phyloP scores from a whole-genome alignment of 179 eudicot species.

The Pouteria campechiana region DNA sequence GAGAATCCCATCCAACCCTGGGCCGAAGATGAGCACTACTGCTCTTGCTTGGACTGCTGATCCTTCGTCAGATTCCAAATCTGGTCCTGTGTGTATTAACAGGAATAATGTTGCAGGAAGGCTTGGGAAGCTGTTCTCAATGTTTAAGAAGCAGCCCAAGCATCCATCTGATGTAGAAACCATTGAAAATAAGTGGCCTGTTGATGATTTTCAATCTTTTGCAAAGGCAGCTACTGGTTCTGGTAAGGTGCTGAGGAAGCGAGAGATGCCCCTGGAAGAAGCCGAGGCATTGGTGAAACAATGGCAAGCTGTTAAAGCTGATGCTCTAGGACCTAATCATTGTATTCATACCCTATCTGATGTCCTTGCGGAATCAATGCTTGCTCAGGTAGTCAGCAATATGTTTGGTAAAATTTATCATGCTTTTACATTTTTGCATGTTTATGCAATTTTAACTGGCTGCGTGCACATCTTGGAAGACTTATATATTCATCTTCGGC shows the following conservation, averaged over 20 bases:
- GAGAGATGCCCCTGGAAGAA: constrained; percentile 71
- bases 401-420: not conserved
- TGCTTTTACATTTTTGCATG: not conserved
- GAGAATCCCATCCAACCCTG: constrained; percentile 23
- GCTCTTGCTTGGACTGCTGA: constrained; percentile 15
- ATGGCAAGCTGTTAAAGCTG: constrained; percentile 93
- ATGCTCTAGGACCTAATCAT: constrained; percentile 90
- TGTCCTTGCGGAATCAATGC: constrained; percentile 86
- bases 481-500: constrained; percentile 5
- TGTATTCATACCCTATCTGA: constrained; percentile 48
- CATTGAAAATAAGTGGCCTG: constrained; percentile 11
- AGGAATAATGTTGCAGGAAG: constrained; percentile 16
- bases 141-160: constrained; percentile 14
- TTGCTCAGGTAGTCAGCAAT: constrained; percentile 58
- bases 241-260: constrained; percentile 17
- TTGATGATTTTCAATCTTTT: constrained; percentile 26
- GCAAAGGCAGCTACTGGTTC: constrained; percentile 39
- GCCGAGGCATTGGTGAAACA: constrained; percentile 93
- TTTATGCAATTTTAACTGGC: no score
- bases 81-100: constrained; percentile 15
- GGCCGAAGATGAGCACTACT: constrained; percentile 8
- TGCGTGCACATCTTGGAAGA: not conserved
- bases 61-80: constrained; percentile 24
- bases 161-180: no score
- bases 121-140: constrained; percentile 32